Evolutionary conservation across 2,329 filamentous ascomycete genomes (phyloP), one percentile per base, ranked within the genome.

Genomic region (Paecilomyces variotii): DNA sequence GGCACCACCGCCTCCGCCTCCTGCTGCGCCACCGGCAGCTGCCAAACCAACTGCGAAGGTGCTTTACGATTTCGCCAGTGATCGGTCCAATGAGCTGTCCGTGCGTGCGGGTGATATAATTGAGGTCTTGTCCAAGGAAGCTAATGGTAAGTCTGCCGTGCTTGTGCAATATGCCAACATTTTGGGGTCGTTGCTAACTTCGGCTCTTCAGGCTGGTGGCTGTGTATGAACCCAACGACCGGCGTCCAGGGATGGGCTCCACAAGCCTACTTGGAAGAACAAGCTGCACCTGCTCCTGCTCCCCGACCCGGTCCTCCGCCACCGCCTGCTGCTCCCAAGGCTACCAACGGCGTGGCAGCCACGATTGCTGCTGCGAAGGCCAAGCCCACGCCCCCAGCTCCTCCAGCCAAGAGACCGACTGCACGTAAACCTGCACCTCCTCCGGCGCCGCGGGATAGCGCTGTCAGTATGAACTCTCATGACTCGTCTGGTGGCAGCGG

Each of bases 61-160:
- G 3, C 75, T 97, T 53, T 99, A 97, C 73, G 92, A 97, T 68
- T 99, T 97, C 72, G 83, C 81, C 57, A 91, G 91, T 14, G 88
- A 93, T 65, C 90, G 84, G 62, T 84, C 87, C 59, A 96, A 95
- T 64, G 92, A 97, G 75, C 80, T 99, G 56, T 87, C 88, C 14
- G 84, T 99, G 63, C 83, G 74, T 59, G 87, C 89, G 55, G 91
- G 89, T 55, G 89, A 97, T 62, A 75, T 96, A 54, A 84, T 99
- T 56, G 86, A 95, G 72, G 86, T 99, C 69, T 84, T 95, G n/a
- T 88, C 94, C 70, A 97, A 97, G 76, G 93, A 97, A 76, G 87
- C 84, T 73, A 97, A 97, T 72, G 94, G 93, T 96, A 84, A 45
- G 39, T 45, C n/a, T 45, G 4, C 39, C 24, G 19, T 19, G n/a